Base-by-base conservation (phyloP, 2,329 filamentous ascomycete species). In the Hypomyces rosellus region DNA sequence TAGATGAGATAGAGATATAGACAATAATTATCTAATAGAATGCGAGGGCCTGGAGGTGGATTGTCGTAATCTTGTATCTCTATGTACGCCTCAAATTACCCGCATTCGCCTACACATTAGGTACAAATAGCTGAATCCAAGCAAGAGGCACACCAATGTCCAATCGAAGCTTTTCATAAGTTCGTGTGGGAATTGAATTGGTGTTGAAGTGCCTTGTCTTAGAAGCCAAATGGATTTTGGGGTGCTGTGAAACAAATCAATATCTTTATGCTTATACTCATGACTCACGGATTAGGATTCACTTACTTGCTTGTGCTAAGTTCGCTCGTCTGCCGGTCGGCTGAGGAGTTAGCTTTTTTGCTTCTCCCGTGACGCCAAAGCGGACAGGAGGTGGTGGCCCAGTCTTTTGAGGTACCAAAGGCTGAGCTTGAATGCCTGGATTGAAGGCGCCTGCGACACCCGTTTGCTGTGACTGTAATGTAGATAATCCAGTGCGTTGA, bases 231-330 rank as follows among this genome's bases (percentile, higher is more conserved):
- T 1, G 76, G 76, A 55, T 79, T 79, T 54, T 78, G 67, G 12
- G 76, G 76, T 30, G 76, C 76, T 78, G 36, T 14, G 40, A 13
- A 18, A 25, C 3, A 33, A 30, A 43, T 33, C 12, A 41, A n/a
- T 12, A 41, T 20, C 16, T 20, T n/a, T 6, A 49, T 39, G 39
- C 33, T 22, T 50, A 12, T 50, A 49, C 18, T 8, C 40, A n/a
- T 14, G 4, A 12, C 13, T 20, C 15, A 41, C 8, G 25, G 7
- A 12, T 14, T 9, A 38, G 45, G 22, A 15, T 14, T 22, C 38
- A 91, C 92, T 86, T 85, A 97, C 92, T 99, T 63, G 93, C 93
- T 82, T 95, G 88, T 47, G 88, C 79, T 59, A 99, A 77, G 67
- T 97, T 96, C 50, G 93, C 93, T 74, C 88, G 84, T 61, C 87